These are phyloP conservation scores for Cyberlindnera saturnus DNA, from an alignment of 805 yeast species.

Conservation along the genomic window DNA sequence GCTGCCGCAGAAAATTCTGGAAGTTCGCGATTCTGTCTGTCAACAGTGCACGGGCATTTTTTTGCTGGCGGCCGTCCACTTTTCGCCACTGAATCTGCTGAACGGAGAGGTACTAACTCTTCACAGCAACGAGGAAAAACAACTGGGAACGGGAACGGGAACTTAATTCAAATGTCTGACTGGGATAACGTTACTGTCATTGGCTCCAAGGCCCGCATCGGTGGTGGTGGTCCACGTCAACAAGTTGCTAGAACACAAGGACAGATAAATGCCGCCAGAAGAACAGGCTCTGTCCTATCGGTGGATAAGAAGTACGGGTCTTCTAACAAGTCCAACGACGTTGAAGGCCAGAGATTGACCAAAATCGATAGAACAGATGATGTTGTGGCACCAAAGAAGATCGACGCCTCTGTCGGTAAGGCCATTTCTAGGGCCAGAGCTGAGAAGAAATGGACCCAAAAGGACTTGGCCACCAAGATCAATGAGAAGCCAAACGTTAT, in stretches of 20 bases:
- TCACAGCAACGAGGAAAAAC: no score
- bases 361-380: slow-evolving; percentile 91
- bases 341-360: slow-evolving; percentile 93
- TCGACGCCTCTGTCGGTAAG: slow-evolving; percentile 80
- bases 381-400: slow-evolving; percentile 85
- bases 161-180: slow-evolving; percentile 42
- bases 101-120: no score
- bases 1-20: no score
- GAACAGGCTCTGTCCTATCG: slow-evolving; percentile 82
- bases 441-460: slow-evolving; percentile 86
- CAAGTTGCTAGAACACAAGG: slow-evolving; percentile 73
- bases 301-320: slow-evolving; percentile 90
- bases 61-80: no score
- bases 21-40: no score
- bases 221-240: slow-evolving; percentile 84
- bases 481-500: slow-evolving; percentile 94
- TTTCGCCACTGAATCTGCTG: no score
- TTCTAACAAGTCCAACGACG: slow-evolving; percentile 53
- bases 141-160: no score
- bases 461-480: slow-evolving; percentile 91
- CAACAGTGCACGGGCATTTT: no score
- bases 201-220: slow-evolving; percentile 84
- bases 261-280: slow-evolving; percentile 88
- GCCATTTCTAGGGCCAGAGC: slow-evolving; percentile 81
- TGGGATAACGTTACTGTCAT: slow-evolving; percentile 92